Percentiles rank a stretch among this genome's conserved stretches.
Conservation (phyloP, 177 flowering plant species). For the Vitis hybrid region DNA sequence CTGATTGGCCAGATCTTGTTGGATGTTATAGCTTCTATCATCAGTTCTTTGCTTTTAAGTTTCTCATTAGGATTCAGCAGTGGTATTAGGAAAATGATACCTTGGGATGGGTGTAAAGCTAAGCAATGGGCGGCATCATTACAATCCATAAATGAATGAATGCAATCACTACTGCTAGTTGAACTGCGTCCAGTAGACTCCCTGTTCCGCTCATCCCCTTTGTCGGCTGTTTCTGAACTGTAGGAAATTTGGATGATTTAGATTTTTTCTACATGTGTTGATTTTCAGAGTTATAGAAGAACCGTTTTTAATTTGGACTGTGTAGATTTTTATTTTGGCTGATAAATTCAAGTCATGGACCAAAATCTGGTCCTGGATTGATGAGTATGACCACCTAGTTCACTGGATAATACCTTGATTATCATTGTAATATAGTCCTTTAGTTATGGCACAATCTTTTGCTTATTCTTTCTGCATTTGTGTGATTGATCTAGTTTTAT, state of each 20-base stretch:
- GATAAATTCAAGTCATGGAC: background rate
- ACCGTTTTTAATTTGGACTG: too few species aligned
- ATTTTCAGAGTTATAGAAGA: too few species aligned
- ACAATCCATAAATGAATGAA: too few species aligned
- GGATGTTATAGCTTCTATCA: background rate
- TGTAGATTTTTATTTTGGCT: background rate
- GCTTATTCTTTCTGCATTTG: background rate
- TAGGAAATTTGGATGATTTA: background rate
- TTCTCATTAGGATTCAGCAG: background rate
- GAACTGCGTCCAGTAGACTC: too few species aligned
- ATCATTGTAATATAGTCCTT: background rate
- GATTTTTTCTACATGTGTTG: background rate
- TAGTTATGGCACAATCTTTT: background rate
- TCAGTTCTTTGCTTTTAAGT: background rate
- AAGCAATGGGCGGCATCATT: too few species aligned
- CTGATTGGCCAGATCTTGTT: background rate
- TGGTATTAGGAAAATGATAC: background rate
- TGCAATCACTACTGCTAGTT: too few species aligned
- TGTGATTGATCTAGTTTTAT: background rate
- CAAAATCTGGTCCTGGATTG: background rate
- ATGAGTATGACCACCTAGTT: background rate
- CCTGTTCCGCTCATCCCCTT: too few species aligned
- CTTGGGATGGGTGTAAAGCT: too few species aligned
- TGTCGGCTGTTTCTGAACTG: background rate
- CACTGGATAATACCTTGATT: background rate